These are phyloP conservation scores for Debaryomyces fabryi DNA, from an alignment of 1,139 yeast species.

Conservation along the genomic window DNA sequence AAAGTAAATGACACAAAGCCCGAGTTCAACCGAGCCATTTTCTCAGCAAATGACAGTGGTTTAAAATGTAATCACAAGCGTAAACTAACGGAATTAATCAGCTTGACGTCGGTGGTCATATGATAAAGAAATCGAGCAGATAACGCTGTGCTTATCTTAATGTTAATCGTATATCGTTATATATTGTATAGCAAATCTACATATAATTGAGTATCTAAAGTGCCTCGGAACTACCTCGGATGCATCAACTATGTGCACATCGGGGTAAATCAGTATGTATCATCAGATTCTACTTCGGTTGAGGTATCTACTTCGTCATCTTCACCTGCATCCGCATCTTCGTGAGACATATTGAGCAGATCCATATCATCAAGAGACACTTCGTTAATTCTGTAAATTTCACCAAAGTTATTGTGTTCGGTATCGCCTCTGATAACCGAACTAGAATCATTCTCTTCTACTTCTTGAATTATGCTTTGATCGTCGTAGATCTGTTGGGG, in stretches of 20 bases:
- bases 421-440: conserved; percentile 5
- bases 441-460: background rate
- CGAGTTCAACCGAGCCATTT: background rate
- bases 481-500: conserved; percentile 17
- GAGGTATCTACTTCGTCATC: conserved; percentile 12
- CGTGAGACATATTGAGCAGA: conserved; percentile 20
- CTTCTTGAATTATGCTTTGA: conserved; percentile 11
- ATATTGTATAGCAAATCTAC: background rate
- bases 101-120: background rate
- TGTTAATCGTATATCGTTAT: background rate
- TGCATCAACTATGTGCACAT: background rate
- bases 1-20: conserved; percentile 6
- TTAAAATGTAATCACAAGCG: conserved; percentile 1
- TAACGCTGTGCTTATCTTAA: background rate
- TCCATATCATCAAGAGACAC: conserved; percentile 22
- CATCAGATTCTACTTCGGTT: conserved; percentile 18
- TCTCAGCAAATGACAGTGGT: background rate
- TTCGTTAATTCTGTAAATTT: conserved; percentile 27
- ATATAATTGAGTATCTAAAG: background rate
- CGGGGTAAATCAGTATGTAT: conserved; percentile 13
- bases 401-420: conserved; percentile 1
- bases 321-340: conserved; percentile 9
- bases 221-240: background rate
- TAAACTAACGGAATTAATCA: background rate
- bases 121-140: background rate